A percentile compares a stretch with the other conserved stretches of the same genome.
These are phyloP conservation scores for Phytopythium boreale DNA, from an alignment of 352 stramenopile genomes.

Conservation along the genomic window DNA sequence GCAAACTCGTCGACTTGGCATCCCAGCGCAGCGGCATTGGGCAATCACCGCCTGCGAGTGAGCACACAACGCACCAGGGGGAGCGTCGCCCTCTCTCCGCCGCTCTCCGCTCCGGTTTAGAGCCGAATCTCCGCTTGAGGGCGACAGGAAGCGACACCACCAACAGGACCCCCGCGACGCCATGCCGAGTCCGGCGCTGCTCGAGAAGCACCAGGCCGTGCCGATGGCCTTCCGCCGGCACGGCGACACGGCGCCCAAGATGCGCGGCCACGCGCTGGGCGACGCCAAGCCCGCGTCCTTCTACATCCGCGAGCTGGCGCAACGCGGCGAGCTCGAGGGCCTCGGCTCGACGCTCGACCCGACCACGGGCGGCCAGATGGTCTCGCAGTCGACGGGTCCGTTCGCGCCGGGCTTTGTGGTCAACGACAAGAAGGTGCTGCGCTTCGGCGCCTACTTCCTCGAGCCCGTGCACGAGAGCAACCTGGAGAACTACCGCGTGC, in stretches of 20 bases:
- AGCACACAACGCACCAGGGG: no score
- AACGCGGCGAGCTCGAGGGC: slow-evolving; percentile 33
- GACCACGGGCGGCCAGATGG: slow-evolving; percentile 11
- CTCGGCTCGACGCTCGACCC: slow-evolving; percentile 39
- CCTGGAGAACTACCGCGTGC: slow-evolving; percentile 83
- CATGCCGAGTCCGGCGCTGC: slow-evolving; percentile 56
- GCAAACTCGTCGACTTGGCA: not conserved
- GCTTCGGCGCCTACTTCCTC: slow-evolving; percentile 87
- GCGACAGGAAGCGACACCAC: not conserved
- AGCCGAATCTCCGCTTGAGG: slow-evolving; percentile 2
- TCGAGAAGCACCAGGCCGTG: slow-evolving; percentile 77
- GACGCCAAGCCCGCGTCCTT: slow-evolving; percentile 60
- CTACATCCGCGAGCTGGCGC: slow-evolving; percentile 70
- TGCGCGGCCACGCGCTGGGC: slow-evolving; percentile 52
- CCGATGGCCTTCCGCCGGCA: slow-evolving; percentile 80
- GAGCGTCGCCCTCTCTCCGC: not conserved
- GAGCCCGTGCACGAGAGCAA: slow-evolving; percentile 87
- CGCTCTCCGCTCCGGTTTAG: not conserved
- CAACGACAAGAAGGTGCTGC: slow-evolving; percentile 81
- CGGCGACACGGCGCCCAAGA: slow-evolving; percentile 71
- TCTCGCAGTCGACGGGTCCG: slow-evolving; percentile 34
- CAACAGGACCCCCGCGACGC: slow-evolving; percentile 4
- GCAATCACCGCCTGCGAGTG: no score
- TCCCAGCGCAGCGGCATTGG: not conserved
- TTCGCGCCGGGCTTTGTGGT: slow-evolving; percentile 71